Percentiles rank a stretch among this genome's conserved stretches.
Conservation (phyloP, 805 yeast species). For the Kazachstania viticola region DNA sequence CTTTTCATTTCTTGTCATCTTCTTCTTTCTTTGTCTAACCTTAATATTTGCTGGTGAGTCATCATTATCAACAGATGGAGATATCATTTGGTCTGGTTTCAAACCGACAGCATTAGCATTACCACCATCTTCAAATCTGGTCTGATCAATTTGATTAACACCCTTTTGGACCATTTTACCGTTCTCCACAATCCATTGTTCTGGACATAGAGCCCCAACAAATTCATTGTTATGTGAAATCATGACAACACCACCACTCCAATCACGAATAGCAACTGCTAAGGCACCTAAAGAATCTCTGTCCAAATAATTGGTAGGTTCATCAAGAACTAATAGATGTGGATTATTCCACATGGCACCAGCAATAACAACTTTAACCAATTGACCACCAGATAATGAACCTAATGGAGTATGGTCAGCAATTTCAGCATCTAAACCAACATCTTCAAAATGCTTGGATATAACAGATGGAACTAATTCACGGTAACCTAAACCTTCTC, state of each 20-base stretch:
- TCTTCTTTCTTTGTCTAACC: constrained; percentile 87
- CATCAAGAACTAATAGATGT: constrained; percentile 89
- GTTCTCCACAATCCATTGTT: constrained; percentile 94
- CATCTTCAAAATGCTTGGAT: constrained; percentile 93
- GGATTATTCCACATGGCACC: constrained; percentile 99
- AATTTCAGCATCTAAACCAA: constrained; percentile 94
- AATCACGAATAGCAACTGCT: constrained; percentile 94
- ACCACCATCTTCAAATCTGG: constrained; percentile 75
- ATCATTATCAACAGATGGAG: constrained; percentile 44
- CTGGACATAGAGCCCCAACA: constrained; percentile 95
- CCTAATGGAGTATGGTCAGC: constrained; percentile 98
- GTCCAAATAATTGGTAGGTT: constrained; percentile 96
- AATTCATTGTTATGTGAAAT: constrained; percentile 96
- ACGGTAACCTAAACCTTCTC: constrained; percentile 98
- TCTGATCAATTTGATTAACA: constrained; percentile 57
- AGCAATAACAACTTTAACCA: constrained; percentile 95
- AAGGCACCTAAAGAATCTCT: constrained; percentile 96
- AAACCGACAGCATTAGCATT: constrained; percentile 38
- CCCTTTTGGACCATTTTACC: constrained; percentile 85
- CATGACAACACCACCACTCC: constrained; percentile 98
- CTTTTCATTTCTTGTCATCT: constrained; percentile 93
- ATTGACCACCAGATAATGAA: constrained; percentile 93
- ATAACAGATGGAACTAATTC: constrained; percentile 85
- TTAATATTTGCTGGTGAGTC: constrained; percentile 95
- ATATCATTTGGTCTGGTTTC: constrained; percentile 36